phyloP scores from a whole-genome alignment of 73 alveolate genomes.

The Urostyla sp. region DNA sequence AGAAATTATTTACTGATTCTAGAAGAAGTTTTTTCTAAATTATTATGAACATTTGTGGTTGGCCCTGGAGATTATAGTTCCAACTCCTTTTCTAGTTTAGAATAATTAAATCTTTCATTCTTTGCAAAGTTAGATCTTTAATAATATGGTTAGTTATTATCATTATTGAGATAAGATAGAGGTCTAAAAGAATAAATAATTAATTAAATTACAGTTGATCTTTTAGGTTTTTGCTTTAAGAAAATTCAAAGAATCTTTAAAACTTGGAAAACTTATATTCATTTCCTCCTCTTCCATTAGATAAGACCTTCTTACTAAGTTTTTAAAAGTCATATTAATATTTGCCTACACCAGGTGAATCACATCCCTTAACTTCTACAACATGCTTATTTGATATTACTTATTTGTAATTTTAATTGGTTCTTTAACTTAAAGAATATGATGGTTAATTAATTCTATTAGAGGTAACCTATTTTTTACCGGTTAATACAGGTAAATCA shows the following conservation, averaged over 20 bases:
- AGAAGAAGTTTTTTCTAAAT: neutral
- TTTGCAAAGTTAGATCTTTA: neutral
- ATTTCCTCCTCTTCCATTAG: neutral
- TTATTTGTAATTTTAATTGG: neutral
- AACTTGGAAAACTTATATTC: neutral
- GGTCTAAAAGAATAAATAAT: neutral
- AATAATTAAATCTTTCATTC: slow-evolving; percentile 12
- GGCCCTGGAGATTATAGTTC: slow-evolving; percentile 44
- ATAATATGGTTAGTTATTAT: neutral
- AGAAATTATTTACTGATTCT: neutral
- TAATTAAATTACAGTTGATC: neutral
- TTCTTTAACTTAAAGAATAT: neutral
- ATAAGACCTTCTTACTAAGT: neutral
- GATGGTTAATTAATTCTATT: slow-evolving; percentile 1
- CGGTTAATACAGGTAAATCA: slow-evolving; percentile 11
- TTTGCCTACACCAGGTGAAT: slow-evolving; percentile 49
- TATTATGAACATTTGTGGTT: neutral
- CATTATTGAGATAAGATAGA: neutral
- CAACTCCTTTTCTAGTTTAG: neutral
- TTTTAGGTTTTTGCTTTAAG: neutral
- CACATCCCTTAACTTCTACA: slow-evolving; percentile 10
- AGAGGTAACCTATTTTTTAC: neutral
- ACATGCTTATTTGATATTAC: slow-evolving; percentile 25
- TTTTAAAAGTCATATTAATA: slow-evolving; percentile 20
- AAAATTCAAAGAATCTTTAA: slow-evolving; percentile 10